Conservation (phyloP, 2,329 filamentous ascomycete species). For the Cercospora nicotianae region DNA sequence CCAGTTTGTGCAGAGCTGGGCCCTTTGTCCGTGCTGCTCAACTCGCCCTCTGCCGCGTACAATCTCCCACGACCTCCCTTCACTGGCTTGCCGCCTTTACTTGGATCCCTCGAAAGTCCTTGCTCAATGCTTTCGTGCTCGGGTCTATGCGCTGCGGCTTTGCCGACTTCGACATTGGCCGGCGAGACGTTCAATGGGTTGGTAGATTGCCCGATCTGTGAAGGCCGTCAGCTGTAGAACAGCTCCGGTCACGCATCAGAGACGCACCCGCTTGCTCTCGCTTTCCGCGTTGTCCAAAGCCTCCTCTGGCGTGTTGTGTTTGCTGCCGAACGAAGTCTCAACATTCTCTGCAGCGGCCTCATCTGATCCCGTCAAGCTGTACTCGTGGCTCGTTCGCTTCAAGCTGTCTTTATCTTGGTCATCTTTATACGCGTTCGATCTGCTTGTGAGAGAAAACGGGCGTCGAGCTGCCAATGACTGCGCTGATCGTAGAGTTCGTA, state of each 20-base stretch:
- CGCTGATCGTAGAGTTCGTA: background rate
- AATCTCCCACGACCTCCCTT: background rate
- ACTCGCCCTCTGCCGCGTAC: slow-evolving; percentile 2
- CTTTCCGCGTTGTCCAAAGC: background rate
- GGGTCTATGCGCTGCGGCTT: slow-evolving; percentile 4
- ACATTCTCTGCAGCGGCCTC: background rate
- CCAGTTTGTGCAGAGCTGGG: background rate
- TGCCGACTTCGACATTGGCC: slow-evolving; percentile 10
- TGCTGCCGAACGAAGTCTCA: slow-evolving; percentile 5
- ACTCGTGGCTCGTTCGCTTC: background rate
- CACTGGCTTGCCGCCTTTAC: background rate
- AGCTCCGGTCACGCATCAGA: background rate
- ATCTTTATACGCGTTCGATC: slow-evolving; percentile 4
- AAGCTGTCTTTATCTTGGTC: slow-evolving; percentile 5
- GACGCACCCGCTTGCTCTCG: slow-evolving; percentile 6
- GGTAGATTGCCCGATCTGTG: background rate
- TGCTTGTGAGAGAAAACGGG: background rate
- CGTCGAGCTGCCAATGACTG: background rate
- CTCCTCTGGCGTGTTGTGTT: slow-evolving; percentile 2
- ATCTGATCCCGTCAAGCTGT: slow-evolving; percentile 5
- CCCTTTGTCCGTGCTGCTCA: background rate
- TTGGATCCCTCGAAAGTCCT: background rate
- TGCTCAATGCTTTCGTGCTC: slow-evolving; percentile 3
- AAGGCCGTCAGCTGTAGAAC: background rate
- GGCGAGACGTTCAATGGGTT: slow-evolving; percentile 9